Conservation (phyloP, 2,329 filamentous ascomycete genomes). For the Colletotrichum spaethianum region DNA sequence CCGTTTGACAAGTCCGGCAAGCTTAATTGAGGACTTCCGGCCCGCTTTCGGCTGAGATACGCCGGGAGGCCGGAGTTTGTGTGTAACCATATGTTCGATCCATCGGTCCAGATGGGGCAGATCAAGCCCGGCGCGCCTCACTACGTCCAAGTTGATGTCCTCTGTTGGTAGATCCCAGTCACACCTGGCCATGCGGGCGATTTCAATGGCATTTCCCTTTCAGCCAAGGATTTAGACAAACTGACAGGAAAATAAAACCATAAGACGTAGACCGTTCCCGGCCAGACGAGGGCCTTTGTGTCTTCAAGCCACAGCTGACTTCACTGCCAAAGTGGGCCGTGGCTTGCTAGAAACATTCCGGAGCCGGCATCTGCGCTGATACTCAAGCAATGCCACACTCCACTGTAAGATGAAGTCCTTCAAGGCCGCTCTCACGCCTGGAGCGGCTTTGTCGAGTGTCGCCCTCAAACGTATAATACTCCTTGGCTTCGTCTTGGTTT, state of each 20-base stretch:
- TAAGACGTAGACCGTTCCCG: background rate
- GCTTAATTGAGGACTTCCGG: background rate
- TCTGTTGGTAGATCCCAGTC: background rate
- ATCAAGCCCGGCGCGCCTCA: background rate
- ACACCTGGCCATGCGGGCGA: background rate
- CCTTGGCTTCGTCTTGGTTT: background rate
- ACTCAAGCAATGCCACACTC: background rate
- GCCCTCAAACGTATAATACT: background rate
- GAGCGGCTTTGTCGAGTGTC: background rate
- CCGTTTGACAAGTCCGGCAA: no score
- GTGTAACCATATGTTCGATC: background rate
- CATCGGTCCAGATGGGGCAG: background rate
- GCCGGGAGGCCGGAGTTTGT: background rate
- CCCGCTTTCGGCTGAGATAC: background rate
- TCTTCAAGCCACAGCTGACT: background rate
- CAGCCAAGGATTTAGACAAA: background rate
- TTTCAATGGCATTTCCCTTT: background rate
- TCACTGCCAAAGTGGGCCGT: background rate
- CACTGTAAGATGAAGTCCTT: background rate
- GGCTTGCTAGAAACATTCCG: constrained; percentile 20
- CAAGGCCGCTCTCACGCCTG: background rate
- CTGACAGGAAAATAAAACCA: background rate
- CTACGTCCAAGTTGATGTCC: background rate
- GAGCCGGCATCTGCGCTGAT: constrained; percentile 4
- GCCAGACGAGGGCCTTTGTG: background rate